Percentiles rank a stretch among this genome's conserved stretches.
These are phyloP conservation scores for Abortiporus biennis DNA, from an alignment of 1,284 basidiomycete species.

Conservation along the genomic window DNA sequence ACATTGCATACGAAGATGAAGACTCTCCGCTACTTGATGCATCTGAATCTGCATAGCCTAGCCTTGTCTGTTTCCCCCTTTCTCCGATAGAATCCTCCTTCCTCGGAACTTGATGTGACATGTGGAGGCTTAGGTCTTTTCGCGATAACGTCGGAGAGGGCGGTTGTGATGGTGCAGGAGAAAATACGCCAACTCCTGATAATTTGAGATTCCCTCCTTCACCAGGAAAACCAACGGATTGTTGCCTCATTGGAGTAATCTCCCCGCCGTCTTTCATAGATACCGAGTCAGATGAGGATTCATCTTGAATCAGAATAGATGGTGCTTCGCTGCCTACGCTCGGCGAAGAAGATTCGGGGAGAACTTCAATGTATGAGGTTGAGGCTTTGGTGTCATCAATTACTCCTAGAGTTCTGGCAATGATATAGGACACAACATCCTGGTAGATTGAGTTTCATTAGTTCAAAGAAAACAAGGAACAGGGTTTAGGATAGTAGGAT, in stretches of 20 bases:
- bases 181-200: conserved; percentile 65
- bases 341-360: conserved; percentile 9
- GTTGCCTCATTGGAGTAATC: conserved; percentile 4
- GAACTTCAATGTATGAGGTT: conserved; percentile 48
- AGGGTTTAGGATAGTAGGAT: too few relatives aligned
- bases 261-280: conserved; percentile 11
- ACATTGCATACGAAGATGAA: conserved; percentile 24
- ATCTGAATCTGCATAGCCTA: conserved; percentile 13
- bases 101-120: conserved; percentile 13
- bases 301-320: conserved; percentile 19
- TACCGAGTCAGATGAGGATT: conserved; percentile 12
- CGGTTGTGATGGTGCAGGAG: conserved; percentile 59
- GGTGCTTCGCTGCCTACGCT: conserved; percentile 14
- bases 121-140: conserved; percentile 16
- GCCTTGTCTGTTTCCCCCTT: conserved; percentile 6
- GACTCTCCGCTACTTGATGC: conserved; percentile 24
- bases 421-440: conserved; percentile 77
- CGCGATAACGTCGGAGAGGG: conserved; percentile 53
- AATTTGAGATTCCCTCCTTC: conserved; percentile 49
- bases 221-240: conserved; percentile 35
- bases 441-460: too few relatives aligned
- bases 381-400: conserved; percentile 66
- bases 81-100: conserved; percentile 5
- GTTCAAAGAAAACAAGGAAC: too few relatives aligned
- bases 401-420: conserved; percentile 76